phyloP scores from a whole-genome alignment of 345 rosid species.

The Mangifera indica region DNA sequence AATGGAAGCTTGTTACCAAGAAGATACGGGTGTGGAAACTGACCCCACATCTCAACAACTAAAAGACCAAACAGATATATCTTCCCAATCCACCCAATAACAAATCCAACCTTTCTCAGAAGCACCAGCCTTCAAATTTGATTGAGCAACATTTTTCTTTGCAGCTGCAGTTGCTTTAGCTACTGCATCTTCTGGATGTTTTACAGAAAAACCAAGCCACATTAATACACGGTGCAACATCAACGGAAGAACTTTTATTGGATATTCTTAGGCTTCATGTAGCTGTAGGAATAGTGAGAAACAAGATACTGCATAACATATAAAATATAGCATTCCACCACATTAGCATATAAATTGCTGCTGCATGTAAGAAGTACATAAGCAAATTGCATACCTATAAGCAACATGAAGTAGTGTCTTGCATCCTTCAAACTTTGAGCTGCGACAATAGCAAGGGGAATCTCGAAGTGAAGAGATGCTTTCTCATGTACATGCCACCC shows the following conservation, averaged over 20 bases:
- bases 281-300: conserved; percentile 87
- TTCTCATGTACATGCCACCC: conserved; percentile 99
- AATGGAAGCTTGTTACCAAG: conserved; percentile 70
- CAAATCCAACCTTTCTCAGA: conserved; percentile 36
- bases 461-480: conserved; percentile 86
- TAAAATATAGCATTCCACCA: conserved; percentile 8
- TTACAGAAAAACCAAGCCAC: conserved; percentile 54
- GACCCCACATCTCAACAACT: conserved; percentile 68
- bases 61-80: conserved; percentile 60
- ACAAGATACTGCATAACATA: conserved; percentile 59
- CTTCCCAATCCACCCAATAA: conserved; percentile 47
- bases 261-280: conserved; percentile 72
- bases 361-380: background rate
- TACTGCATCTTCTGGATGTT: conserved; percentile 19
- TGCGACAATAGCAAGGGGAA: conserved; percentile 76
- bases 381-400: conserved; percentile 51
- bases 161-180: conserved; percentile 9
- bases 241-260: conserved; percentile 67
- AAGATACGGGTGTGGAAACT: no score
- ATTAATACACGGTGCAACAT: conserved; percentile 44
- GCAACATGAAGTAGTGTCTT: conserved; percentile 72
- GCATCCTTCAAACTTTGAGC: conserved; percentile 76
- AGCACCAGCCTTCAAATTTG: background rate
- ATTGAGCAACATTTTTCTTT: conserved; percentile 23
- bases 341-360: conserved; percentile 7